phyloP scores from a whole-genome alignment of 1,139 yeast species.

The Pichia sp. region DNA sequence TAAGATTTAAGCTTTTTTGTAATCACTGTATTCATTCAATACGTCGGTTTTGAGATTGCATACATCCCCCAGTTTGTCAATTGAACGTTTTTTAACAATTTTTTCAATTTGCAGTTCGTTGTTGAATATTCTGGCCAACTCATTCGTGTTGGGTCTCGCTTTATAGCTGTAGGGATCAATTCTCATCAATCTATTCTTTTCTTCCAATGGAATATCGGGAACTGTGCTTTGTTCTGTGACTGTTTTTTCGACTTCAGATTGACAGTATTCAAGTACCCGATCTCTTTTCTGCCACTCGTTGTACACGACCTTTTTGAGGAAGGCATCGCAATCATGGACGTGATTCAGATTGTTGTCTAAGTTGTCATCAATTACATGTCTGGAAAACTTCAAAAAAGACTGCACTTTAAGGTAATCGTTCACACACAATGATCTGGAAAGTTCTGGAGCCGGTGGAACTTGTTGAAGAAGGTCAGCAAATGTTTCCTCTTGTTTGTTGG shows the following conservation, averaged over 20 bases:
- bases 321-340: slow-evolving; percentile 25
- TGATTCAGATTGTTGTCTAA: slow-evolving; percentile 32
- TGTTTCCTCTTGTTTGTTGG: too few relatives aligned
- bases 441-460: slow-evolving; percentile 18
- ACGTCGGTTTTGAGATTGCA: slow-evolving; percentile 24
- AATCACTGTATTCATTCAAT: slow-evolving; percentile 21
- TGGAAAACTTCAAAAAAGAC: slow-evolving; percentile 32
- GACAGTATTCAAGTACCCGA: slow-evolving; percentile 31
- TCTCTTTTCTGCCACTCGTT: slow-evolving; percentile 36
- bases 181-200: slow-evolving; percentile 22
- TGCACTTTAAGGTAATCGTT: slow-evolving; percentile 30
- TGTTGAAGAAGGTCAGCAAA: slow-evolving; percentile 12
- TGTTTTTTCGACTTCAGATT: slow-evolving; percentile 22
- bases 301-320: slow-evolving; percentile 27
- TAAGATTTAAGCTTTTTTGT: too few relatives aligned
- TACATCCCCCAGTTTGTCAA: too few relatives aligned
- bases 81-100: slow-evolving; percentile 22
- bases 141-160: slow-evolving; percentile 25
- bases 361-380: slow-evolving; percentile 37
- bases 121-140: slow-evolving; percentile 26
- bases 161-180: slow-evolving; percentile 40
- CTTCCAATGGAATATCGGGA: slow-evolving; percentile 12
- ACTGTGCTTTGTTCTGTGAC: slow-evolving; percentile 19
- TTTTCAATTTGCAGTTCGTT: slow-evolving; percentile 34
- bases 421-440: slow-evolving; percentile 29